Percentiles rank a stretch among this genome's conserved stretches.
Conservation (phyloP, 305 asterid genomes). For the Solanum chacoense region DNA sequence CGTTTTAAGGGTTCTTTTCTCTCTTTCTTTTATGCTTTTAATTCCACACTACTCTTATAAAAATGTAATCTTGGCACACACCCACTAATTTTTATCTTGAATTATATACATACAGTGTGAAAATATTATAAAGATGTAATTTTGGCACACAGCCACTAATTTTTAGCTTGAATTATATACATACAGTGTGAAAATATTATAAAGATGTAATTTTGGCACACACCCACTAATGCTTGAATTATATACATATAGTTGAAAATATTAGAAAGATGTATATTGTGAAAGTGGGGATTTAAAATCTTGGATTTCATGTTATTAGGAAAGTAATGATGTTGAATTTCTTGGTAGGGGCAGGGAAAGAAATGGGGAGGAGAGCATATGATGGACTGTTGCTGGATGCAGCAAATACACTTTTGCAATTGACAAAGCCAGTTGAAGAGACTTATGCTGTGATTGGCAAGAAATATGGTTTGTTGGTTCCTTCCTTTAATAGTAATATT, state of each 20-base stretch:
- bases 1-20: not conserved
- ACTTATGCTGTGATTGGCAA: slow-evolving; percentile 58
- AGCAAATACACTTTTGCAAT: slow-evolving; percentile 86
- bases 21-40: not conserved
- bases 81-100: not conserved
- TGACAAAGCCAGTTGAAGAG: slow-evolving; percentile 71
- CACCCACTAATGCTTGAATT: not conserved
- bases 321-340: not conserved
- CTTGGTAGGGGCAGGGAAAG: slow-evolving; percentile 20
- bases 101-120: not conserved
- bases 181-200: not conserved
- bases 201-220: not conserved
- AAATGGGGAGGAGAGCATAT: slow-evolving; percentile 34
- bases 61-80: not conserved
- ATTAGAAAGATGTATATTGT: not conserved
- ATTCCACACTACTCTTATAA: not conserved
- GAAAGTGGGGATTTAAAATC: not conserved
- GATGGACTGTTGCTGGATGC: slow-evolving; percentile 86
- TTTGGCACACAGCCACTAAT: not conserved
- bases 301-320: not conserved
- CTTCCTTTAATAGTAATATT: not conserved
- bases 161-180: not conserved
- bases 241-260: not conserved
- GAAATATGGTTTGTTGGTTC: slow-evolving; percentile 50
- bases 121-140: not conserved